A percentile compares a stretch with the other conserved stretches of the same genome.
These are phyloP conservation scores for Talaromyces atroroseus DNA, from an alignment of 2,329 filamentous ascomycete species.

Conservation along the genomic window DNA sequence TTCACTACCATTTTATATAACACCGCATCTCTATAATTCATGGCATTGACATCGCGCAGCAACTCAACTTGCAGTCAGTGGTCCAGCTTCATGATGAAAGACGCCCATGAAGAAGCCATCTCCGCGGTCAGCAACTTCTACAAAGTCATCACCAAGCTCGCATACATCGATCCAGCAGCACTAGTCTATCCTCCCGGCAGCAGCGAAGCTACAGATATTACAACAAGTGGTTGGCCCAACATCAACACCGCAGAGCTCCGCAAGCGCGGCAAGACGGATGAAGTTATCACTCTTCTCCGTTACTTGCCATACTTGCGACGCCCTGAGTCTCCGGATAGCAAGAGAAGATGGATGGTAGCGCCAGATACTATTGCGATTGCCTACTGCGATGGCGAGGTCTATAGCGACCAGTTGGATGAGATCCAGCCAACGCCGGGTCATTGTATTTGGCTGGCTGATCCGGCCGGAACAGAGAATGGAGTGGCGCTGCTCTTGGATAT, in stretches of 20 bases:
- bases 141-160: background rate
- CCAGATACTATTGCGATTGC: slow-evolving; percentile 4
- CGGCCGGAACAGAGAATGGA: background rate
- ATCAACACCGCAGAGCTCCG: slow-evolving; percentile 9
- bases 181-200: background rate
- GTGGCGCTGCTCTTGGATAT: slow-evolving; percentile 4
- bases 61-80: background rate
- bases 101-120: background rate
- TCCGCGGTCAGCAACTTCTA: background rate
- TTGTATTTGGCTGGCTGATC: slow-evolving; percentile 10
- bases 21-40: too few relatives aligned
- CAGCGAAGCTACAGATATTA: background rate
- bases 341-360: slow-evolving; percentile 7
- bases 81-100: background rate
- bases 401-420: slow-evolving; percentile 3
- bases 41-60: background rate
- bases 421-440: slow-evolving; percentile 11
- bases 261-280: slow-evolving; percentile 6
- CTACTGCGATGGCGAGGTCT: slow-evolving; percentile 10
- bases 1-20: too few relatives aligned
- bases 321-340: background rate
- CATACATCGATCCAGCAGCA: slow-evolving; percentile 2
- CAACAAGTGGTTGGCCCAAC: background rate
- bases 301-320: slow-evolving; percentile 6
- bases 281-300: slow-evolving; percentile 4